Base-by-base conservation (phyloP, 345 rosid genomes). In the Salix dunnii region DNA sequence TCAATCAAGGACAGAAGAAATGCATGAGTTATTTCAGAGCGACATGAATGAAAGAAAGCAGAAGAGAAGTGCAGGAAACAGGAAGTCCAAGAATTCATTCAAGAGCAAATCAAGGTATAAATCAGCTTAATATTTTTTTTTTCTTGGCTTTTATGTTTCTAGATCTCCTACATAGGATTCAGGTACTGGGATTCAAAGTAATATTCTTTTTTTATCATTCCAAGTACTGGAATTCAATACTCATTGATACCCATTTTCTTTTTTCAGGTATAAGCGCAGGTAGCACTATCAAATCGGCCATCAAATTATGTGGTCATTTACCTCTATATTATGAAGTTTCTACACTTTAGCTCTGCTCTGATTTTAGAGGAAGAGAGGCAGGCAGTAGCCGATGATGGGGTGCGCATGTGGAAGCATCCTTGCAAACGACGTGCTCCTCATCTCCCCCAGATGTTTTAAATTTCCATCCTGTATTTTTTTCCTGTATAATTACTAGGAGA, bases 31-130 rank as follows among this genome's bases (percentile, higher is more conserved):
- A 70, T 96, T 96, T 86, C 90, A 89, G 84, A 82, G 87, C 46
- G 97, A 96, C 76, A 93, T 92, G 91, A 89, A 88, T 68, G 98
- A 92, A 82, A 85, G 51, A 72, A 96, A 89, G 85, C 86, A 82
- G 68, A 86, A 82, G 80, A 88, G 86, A 83, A 78, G 81, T 16
- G 79, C 68, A 2, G 88, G 79, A 75, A 83, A 79, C 75, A 92
- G 86, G 68, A 93, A 89, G 85, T 77, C 96, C 13, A 89, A 87
- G 83, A 87, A 87, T 81, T 89, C 92, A 33, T 93, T 93, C 78
- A 95, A 93, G 89, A 95, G 99, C 93, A 93, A 95, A 83, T 89
- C 91, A 65, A 86, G 99, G 98, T 95, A 88, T 74, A 66, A 53
- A 58, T 20, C 20, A n/a, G n/a, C 38, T 28, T 70, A n/a, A 40